Percentiles rank a stretch among this genome's conserved stretches.
These are phyloP conservation scores for Boehmeria nivea DNA, from an alignment of 306 rosid genomes.

Conservation along the genomic window DNA sequence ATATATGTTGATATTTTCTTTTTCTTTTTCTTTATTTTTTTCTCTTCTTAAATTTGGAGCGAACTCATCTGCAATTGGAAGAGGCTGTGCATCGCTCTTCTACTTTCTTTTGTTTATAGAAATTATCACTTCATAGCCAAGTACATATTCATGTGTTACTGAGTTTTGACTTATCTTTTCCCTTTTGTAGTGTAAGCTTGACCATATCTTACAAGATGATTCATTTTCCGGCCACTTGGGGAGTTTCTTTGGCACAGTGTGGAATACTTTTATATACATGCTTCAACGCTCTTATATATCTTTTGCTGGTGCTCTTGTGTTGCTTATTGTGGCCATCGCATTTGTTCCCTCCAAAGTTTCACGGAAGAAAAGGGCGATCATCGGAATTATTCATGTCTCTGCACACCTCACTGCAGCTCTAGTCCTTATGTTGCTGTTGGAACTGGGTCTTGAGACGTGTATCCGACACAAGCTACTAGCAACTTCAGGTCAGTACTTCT, in stretches of 20 bases:
- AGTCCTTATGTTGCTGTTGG: constrained; percentile 88
- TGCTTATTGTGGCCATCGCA: constrained; percentile 60
- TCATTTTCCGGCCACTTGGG: constrained; percentile 70
- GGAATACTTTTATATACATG: constrained; percentile 73
- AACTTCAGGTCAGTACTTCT: constrained; percentile 62
- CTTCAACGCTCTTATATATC: constrained; percentile 66
- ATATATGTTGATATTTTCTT: too few species aligned
- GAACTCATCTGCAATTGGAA: too few species aligned
- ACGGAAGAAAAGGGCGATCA: constrained; percentile 62
- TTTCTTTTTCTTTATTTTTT: too few species aligned
- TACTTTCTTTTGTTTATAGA: constrained; percentile 19
- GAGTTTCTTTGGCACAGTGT: constrained; percentile 77
- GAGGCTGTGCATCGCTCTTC: neutral
- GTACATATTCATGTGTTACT: constrained; percentile 12
- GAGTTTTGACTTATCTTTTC: constrained; percentile 25
- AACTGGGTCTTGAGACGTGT: constrained; percentile 85
- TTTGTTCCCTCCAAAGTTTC: constrained; percentile 88
- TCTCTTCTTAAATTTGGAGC: too few species aligned
- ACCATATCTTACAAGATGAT: constrained; percentile 81
- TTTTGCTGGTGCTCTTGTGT: constrained; percentile 57
- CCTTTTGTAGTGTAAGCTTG: constrained; percentile 71
- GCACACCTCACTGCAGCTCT: constrained; percentile 86
- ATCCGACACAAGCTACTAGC: constrained; percentile 74
- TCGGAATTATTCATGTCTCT: constrained; percentile 87
- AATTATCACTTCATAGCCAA: neutral